Percentiles rank a stretch among this genome's conserved stretches.
These are phyloP conservation scores for Friedmanniomyces simplex DNA, from an alignment of 495 filamentous ascomycete species.

Conservation along the genomic window DNA sequence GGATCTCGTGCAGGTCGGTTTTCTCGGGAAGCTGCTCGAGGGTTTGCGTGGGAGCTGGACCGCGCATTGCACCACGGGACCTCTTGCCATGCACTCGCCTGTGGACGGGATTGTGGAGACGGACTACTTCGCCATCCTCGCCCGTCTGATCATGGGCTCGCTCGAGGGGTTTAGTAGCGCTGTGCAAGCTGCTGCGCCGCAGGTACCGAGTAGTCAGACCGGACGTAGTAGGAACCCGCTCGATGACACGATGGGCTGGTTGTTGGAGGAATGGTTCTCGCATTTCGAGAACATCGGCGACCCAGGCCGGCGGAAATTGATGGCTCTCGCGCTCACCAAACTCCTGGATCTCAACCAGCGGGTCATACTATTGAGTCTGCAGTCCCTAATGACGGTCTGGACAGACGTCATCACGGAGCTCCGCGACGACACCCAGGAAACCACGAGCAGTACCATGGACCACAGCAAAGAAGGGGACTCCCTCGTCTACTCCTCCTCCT, in stretches of 20 bases:
- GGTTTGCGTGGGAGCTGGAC: slow-evolving; percentile 62
- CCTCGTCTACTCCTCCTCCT: slow-evolving; percentile 21
- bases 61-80: slow-evolving; percentile 65
- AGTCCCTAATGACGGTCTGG: slow-evolving; percentile 62
- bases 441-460: background rate
- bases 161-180: slow-evolving; percentile 40
- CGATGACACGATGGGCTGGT: slow-evolving; percentile 54
- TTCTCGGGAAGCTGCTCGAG: slow-evolving; percentile 56
- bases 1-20: slow-evolving; percentile 55
- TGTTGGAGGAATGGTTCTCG: slow-evolving; percentile 77
- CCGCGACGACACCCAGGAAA: slow-evolving; percentile 43
- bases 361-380: slow-evolving; percentile 48
- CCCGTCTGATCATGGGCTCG: slow-evolving; percentile 62
- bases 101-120: slow-evolving; percentile 62
- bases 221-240: background rate
- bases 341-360: slow-evolving; percentile 56
- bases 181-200: slow-evolving; percentile 26
- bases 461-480: slow-evolving; percentile 33
- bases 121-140: slow-evolving; percentile 75
- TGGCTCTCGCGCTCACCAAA: slow-evolving; percentile 68
- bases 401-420: slow-evolving; percentile 55
- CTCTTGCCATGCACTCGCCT: slow-evolving; percentile 49
- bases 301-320: slow-evolving; percentile 65
- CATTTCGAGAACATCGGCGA: slow-evolving; percentile 76
- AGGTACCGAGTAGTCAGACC: background rate